Base-by-base conservation (phyloP, 2,329 filamentous ascomycete species). In the Cryphonectria nitschkei region DNA sequence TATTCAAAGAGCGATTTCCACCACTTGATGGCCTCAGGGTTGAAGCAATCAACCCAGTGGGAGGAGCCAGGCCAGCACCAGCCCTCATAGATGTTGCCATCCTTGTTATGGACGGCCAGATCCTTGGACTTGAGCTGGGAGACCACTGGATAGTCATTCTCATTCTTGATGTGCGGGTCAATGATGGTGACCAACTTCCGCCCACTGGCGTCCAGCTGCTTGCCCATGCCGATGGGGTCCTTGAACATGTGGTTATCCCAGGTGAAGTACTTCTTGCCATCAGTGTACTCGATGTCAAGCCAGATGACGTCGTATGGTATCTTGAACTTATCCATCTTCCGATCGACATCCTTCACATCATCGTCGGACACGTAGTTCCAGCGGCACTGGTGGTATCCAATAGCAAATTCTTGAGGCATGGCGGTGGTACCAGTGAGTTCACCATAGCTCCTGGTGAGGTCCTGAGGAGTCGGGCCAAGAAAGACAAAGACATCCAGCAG, bases 51-150 rank as follows among this genome's bases (percentile, higher is more conserved):
- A 71, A 99, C 84, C 96, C 96, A 99, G 84, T 97, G 89, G 34
- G 96, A 98, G 8, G 94, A 95, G 8, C 96, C 96, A 6, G 96
- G 96, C 96, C 96, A 99, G 85, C 96, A 99, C 95, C 95, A 98
- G 68, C 96, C 96, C 77, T 99, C 96, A 77, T 95, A 99, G 72
- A 93, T 88, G 68, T 92, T 91, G 73, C 90, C 90, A 34, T 97
- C 93, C 82, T 98, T 99, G 85, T 97, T 95, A 79, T 93, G 91
- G 64, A 97, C 91, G 8, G 91, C 95, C 22, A 98, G 84, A 13
- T 92, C 91, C 78, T 97, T 93, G 69, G 90, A 91, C 81, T 93
- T 96, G 75, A 99, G 81, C 78, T 98, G 91, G 19, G 95, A 88
- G 13, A 91, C 90, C 39, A 98, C 87, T 0, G 83, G 83, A 78